phyloP scores from a whole-genome alignment of 371 early-diverging fungal species.

The Mucor mucedo region DNA sequence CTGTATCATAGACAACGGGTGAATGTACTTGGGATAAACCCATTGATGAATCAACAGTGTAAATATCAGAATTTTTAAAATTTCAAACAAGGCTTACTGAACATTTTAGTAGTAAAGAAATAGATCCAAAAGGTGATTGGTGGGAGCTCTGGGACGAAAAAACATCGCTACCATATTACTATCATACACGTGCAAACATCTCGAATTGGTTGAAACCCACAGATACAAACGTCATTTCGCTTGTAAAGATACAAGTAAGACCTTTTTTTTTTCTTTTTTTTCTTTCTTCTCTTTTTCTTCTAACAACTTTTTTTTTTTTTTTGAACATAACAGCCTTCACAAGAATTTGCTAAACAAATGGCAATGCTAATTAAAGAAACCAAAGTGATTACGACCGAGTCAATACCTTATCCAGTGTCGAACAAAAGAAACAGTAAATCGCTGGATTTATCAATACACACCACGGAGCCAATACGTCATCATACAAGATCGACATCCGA shows the following conservation, averaged over 20 bases:
- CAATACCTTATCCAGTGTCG: slow-evolving; percentile 8
- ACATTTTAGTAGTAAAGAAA: slow-evolving; percentile 28
- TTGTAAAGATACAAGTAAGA: slow-evolving; percentile 69
- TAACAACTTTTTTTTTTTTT: not conserved
- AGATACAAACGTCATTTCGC: slow-evolving; percentile 76
- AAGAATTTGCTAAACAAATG: slow-evolving; percentile 31
- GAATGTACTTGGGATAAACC: slow-evolving; percentile 17
- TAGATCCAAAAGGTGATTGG: slow-evolving; percentile 82
- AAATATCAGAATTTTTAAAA: slow-evolving; percentile 1
- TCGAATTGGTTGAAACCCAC: slow-evolving; percentile 89
- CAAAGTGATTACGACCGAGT: slow-evolving; percentile 10
- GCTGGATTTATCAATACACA: slow-evolving; percentile 32
- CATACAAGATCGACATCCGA: slow-evolving; percentile 35
- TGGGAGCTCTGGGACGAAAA: slow-evolving; percentile 93
- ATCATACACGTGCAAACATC: slow-evolving; percentile 80
- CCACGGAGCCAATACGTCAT: slow-evolving; percentile 10
- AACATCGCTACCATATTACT: slow-evolving; percentile 84
- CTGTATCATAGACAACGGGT: slow-evolving; percentile 15
- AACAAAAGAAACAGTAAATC: slow-evolving; percentile 45
- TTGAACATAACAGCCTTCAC: slow-evolving; percentile 14
- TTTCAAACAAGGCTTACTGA: not conserved
- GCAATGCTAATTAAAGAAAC: slow-evolving; percentile 25
- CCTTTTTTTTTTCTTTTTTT: not conserved
- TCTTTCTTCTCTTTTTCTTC: slow-evolving; percentile 2
- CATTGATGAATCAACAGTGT: not conserved